Base-by-base conservation (phyloP, 257 asterid genomes). In the Lycium ferocissimum region DNA sequence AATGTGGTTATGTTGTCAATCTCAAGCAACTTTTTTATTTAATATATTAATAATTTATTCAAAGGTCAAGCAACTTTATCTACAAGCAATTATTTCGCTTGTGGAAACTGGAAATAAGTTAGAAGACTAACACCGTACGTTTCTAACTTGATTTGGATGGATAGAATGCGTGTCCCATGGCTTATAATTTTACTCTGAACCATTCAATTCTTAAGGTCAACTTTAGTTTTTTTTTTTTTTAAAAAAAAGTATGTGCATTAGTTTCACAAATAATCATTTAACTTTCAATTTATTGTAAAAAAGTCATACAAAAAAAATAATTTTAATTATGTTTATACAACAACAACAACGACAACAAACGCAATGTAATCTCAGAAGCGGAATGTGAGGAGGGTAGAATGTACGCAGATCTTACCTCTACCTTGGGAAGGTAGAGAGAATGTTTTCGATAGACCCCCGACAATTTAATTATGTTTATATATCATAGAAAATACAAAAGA, bases 1-100 rank as follows among this genome's bases (percentile, higher is more conserved):
- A 22, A 22, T 75, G 81, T 49, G 1, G 81, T 75, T 75, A 75
- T 75, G 62, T 22, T 49, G 81, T 75, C 81, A 75, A 75, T 51
- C 6, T 75, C 81, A 75, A 49, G 62, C 45, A 75, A 75, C 35
- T n/a, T 72, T 18, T 18, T 8, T 3, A 18, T 71, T 43, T 0
- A 43, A n/a, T 35, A 45, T 35, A 3, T 63, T 22, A 0, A 8
- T 8, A 70, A 38, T 70, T 37, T 69, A 3, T 70, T 38, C 4
- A 9, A 17, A 70, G 22, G 58, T 1, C n/a, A 73, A 73, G 59
- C 80, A n/a, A 73, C 40, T 75, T 49, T 75, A 75, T 85, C 54
- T 54, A n/a, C 58, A 86, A 69, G 84, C 57, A 78, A 86, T 5
- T 6, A 11, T n/a, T 83, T 83, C 26, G 81, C 40, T 67, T 67